Percentiles rank a stretch among this genome's conserved stretches.
phyloP scores from a whole-genome alignment of 768 basidiomycete genomes.

The Phlebiopsis flavidoalba region DNA sequence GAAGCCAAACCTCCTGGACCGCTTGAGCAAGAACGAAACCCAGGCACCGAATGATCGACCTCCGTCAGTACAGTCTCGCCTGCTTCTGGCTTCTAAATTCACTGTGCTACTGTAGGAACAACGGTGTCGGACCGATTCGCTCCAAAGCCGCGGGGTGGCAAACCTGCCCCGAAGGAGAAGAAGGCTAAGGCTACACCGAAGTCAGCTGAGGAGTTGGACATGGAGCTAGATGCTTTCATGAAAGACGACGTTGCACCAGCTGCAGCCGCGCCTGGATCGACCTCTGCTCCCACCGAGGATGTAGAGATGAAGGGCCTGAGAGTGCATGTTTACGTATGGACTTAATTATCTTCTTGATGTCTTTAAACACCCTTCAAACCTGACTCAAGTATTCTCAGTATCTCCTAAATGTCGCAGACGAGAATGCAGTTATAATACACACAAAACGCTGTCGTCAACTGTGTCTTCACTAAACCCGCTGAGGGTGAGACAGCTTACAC shows the following conservation, averaged over 20 bases:
- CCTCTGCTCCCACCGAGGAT: conserved; percentile 33
- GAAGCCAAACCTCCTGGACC: conserved; percentile 65
- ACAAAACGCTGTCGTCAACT: too few species aligned
- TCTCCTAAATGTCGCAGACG: too few species aligned
- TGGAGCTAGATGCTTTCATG: conserved; percentile 86
- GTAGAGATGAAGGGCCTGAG: conserved; percentile 48
- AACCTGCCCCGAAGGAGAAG: conserved; percentile 20
- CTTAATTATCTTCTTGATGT: not conserved
- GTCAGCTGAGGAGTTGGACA: conserved; percentile 81
- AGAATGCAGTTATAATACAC: too few species aligned
- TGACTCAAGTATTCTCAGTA: too few species aligned
- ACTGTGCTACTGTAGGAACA: conserved; percentile 8
- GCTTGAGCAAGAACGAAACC: conserved; percentile 46
- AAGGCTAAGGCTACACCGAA: conserved; percentile 63
- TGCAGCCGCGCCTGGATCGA: conserved; percentile 27
- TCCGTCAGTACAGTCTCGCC: not conserved
- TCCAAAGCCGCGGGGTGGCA: conserved; percentile 27
- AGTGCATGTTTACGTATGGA: not conserved
- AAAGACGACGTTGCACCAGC: conserved; percentile 40
- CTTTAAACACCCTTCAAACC: not conserved
- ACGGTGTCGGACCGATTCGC: conserved; percentile 28
- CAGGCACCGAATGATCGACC: conserved; percentile 1
- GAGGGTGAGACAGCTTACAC: too few species aligned
- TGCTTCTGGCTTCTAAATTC: not conserved
- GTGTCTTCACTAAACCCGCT: too few species aligned